phyloP scores from a whole-genome alignment of 768 basidiomycete genomes.

The Suillus tomentosus region DNA sequence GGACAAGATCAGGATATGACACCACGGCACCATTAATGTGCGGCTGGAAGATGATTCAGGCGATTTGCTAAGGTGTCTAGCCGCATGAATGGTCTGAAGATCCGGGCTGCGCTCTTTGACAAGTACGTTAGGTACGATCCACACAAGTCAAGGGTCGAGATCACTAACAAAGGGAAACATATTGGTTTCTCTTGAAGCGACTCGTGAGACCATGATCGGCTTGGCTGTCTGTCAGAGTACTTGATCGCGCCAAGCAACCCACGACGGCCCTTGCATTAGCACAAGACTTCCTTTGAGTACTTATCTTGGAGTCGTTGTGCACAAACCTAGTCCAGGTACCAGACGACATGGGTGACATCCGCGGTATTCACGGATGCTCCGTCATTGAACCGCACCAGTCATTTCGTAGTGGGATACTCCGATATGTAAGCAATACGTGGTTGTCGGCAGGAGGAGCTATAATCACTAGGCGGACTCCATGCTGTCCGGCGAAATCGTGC shows the following conservation, averaged over 20 bases:
- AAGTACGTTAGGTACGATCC: background rate
- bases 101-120: background rate
- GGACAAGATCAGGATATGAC: slow-evolving; percentile 7
- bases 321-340: background rate
- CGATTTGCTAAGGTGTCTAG: background rate
- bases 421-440: background rate
- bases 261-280: background rate
- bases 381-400: background rate
- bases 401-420: background rate
- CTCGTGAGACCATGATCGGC: background rate
- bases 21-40: background rate
- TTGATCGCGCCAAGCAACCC: background rate
- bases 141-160: background rate
- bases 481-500: background rate
- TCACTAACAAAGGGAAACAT: background rate
- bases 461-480: background rate
- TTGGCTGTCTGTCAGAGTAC: background rate
- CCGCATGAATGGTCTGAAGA: background rate
- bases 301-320: background rate
- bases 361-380: background rate
- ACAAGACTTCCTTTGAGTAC: background rate
- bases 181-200: background rate
- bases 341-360: background rate
- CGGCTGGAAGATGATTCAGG: background rate
- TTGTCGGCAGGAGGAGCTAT: background rate